phyloP scores from a whole-genome alignment of 2,329 filamentous ascomycete species.

The Passalora sequoiae region DNA sequence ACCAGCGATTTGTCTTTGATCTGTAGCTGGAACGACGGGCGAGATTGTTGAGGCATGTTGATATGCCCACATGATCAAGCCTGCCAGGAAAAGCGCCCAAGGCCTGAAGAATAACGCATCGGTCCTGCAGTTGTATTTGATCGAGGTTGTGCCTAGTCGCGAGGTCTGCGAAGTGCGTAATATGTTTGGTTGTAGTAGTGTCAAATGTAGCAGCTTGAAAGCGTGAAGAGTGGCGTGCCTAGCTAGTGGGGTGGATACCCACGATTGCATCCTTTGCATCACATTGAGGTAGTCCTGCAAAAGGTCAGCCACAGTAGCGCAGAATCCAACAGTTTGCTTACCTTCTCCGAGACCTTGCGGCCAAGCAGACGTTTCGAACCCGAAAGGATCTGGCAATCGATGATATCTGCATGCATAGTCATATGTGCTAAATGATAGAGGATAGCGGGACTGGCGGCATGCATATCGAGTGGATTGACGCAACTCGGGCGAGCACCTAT shows the following conservation, averaged over 20 bases:
- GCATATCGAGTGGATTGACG: slow-evolving; percentile 23
- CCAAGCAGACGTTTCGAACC: slow-evolving; percentile 77
- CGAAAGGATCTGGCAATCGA: slow-evolving; percentile 91
- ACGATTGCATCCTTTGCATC: slow-evolving; percentile 74
- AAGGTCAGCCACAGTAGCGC: background rate
- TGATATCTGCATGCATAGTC: slow-evolving; percentile 92
- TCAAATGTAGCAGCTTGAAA: slow-evolving; percentile 74
- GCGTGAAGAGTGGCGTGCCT: slow-evolving; percentile 87
- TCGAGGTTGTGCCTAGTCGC: slow-evolving; percentile 10
- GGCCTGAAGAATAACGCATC: slow-evolving; percentile 82
- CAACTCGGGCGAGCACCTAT: slow-evolving; percentile 48
- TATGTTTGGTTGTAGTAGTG: slow-evolving; percentile 55
- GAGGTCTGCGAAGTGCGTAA: slow-evolving; percentile 8
- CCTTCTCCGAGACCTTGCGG: slow-evolving; percentile 68
- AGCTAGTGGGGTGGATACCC: slow-evolving; percentile 80
- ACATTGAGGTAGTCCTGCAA: slow-evolving; percentile 65
- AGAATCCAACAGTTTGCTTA: background rate
- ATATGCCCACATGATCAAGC: slow-evolving; percentile 87
- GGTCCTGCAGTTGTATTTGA: slow-evolving; percentile 69
- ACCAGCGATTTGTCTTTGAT: slow-evolving; percentile 48
- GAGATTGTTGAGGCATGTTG: slow-evolving; percentile 57
- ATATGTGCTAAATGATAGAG: slow-evolving; percentile 90
- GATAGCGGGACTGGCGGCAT: slow-evolving; percentile 62
- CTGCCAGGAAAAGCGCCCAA: slow-evolving; percentile 89
- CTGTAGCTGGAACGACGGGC: slow-evolving; percentile 48